Percentiles rank a stretch among this genome's conserved stretches.
Conservation (phyloP, 176 grass and related monocot genomes). For the Phragmites australis region DNA sequence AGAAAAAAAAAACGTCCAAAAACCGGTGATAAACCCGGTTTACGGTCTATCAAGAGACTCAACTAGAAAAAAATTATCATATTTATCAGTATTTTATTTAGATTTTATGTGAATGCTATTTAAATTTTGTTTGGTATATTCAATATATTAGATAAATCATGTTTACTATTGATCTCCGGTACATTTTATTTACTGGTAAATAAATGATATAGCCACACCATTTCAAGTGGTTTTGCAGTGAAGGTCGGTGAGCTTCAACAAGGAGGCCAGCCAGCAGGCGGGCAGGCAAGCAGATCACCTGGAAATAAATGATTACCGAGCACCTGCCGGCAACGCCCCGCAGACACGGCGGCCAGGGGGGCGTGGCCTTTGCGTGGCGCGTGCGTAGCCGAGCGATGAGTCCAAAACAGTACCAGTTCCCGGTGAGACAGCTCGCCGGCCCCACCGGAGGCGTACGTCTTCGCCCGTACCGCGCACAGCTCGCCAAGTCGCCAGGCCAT, state of each 20-base stretch:
- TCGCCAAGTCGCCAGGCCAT: too few relatives aligned
- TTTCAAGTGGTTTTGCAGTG: background rate
- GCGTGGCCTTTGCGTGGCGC: slow-evolving; percentile 36
- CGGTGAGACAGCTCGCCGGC: background rate
- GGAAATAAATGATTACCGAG: background rate
- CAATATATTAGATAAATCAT: too few relatives aligned
- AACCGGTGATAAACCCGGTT: too few relatives aligned
- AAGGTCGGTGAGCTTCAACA: background rate
- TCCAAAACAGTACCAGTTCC: slow-evolving; percentile 35
- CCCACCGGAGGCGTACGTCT: background rate
- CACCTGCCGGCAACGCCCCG: slow-evolving; percentile 21
- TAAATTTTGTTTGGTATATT: too few relatives aligned
- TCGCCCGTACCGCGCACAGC: slow-evolving; percentile 16
- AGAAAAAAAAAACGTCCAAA: too few relatives aligned
- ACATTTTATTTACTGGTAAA: too few relatives aligned
- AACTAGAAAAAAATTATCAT: too few relatives aligned
- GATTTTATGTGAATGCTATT: too few relatives aligned
- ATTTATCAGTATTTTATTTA: too few relatives aligned
- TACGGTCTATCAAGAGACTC: too few relatives aligned
- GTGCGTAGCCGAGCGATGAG: slow-evolving; percentile 23
- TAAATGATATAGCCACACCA: background rate
- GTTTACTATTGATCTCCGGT: too few relatives aligned
- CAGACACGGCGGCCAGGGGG: slow-evolving; percentile 31
- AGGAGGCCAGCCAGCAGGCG: background rate
- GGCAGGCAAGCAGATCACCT: background rate